Base-by-base conservation (phyloP, 2,329 filamentous ascomycete genomes). In the Diaporthe caulivora region DNA sequence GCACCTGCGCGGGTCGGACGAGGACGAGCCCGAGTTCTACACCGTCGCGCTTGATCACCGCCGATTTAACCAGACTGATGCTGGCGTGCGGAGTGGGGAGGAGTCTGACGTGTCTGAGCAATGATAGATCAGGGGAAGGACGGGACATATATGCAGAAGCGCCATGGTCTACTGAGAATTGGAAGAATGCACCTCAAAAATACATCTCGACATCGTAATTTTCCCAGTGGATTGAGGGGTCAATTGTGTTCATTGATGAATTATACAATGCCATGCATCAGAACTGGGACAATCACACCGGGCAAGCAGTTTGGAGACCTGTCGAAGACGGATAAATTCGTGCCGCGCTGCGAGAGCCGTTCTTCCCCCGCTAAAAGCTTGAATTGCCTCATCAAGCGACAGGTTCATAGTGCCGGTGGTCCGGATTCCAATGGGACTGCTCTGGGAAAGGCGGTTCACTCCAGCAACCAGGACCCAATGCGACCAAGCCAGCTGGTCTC, bases 11-110 rank as follows among this genome's bases (percentile, higher is more conserved):
- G 6, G 70, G 7, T 55, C 44, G 26, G 67, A 72, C 10, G 72
- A 74, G 54, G 54, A 68, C 2, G 72, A 69, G 70, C 72, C 72
- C 7, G 60, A 74, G 70, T 72, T 74, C 24, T 74, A 74, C 9
- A 72, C 47, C 11, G 51, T 65, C 21, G 72, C 70, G 49, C 60
- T 71, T 26, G 51, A 64, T 49, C 34, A 62, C 3, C 53, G 42
- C 15, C 42, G n/a, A 17, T 8, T 51, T 2, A 70, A 37, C 21
- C 53, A 49, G 37, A 42, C 54, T 15, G 68, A 60, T 49, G 44
- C 44, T 21, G n/a, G 29, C 44, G n/a, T 21, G 9, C 31, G 29
- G 1, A 17, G 62, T 26, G 62, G 44, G 9, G 54, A 70, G 2
- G 54, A 60, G 21, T 70, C 68, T 17, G 68, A 60, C 3, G 2